Evolutionary conservation across 352 stramenopile species (phyloP).

Genomic region (Aphanomyces cochlioides): DNA sequence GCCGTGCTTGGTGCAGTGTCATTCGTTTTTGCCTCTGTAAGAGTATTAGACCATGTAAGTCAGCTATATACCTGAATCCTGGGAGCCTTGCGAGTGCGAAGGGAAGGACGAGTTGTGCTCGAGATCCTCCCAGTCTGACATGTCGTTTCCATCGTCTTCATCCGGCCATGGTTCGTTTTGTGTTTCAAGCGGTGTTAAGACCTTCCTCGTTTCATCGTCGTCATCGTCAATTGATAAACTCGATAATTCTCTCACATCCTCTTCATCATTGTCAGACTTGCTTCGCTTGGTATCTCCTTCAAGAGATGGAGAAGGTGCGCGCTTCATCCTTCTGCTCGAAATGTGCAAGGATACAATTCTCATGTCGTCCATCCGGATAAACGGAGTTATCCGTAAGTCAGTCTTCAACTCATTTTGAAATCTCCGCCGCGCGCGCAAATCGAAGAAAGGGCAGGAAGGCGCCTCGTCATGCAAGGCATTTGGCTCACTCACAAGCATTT

Average conservation of each 20-base stretch:
- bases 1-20: not conserved
- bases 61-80: not conserved
- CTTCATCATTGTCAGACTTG: not conserved
- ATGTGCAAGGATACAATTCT: conserved; percentile 1
- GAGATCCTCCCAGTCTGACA: no score
- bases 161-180: conserved; percentile 1
- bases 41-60: not conserved
- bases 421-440: no score
- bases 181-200: not conserved
- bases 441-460: no score
- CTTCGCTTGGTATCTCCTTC: not conserved
- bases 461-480: no score
- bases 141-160: not conserved
- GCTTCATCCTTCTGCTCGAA: conserved; percentile 6
- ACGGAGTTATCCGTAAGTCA: no score
- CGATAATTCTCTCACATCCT: not conserved
- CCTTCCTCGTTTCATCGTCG: not conserved
- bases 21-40: not conserved
- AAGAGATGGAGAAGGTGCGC: not conserved
- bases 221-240: conserved; percentile 5
- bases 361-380: not conserved
- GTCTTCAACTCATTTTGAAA: no score
- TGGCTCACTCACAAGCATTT: no score
- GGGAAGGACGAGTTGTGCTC: no score
- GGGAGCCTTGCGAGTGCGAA: no score